Conservation (phyloP, 164 flowering plant species). For the Piper betle region DNA sequence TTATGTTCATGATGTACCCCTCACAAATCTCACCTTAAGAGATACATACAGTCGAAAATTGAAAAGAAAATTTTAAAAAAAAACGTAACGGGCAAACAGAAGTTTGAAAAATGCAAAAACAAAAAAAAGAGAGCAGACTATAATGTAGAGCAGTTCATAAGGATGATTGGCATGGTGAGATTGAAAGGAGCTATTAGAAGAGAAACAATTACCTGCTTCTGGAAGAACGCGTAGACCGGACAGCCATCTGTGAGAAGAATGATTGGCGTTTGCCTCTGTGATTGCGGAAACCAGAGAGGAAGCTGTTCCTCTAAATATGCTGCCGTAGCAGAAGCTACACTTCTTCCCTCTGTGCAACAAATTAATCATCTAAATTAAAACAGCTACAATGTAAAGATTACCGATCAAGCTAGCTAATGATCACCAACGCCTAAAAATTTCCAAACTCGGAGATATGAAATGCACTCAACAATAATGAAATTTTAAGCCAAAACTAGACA, state of each 20-base stretch:
- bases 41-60: no score
- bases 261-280: constrained; percentile 30
- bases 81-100: no score
- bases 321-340: constrained; percentile 58
- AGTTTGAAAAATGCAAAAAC: no score
- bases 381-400: not conserved
- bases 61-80: no score
- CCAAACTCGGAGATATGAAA: no score
- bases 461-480: not conserved
- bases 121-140: no score
- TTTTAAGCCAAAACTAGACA: no score
- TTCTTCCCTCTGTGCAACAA: constrained; percentile 48
- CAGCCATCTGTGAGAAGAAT: constrained; percentile 49
- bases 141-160: no score
- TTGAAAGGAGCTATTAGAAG: not conserved
- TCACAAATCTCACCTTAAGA: no score
- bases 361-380: constrained; percentile 1
- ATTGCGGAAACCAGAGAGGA: constrained; percentile 34
- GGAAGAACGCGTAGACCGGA: constrained; percentile 68
- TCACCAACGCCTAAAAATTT: no score
- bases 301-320: constrained; percentile 32
- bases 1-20: no score
- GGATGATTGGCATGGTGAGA: not conserved
- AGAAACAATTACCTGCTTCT: constrained; percentile 55
- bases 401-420: no score